Evolutionary conservation across 495 filamentous ascomycete genomes (phyloP), one percentile per base, ranked within the genome.

Genomic region (Aspergillus asperescens): DNA sequence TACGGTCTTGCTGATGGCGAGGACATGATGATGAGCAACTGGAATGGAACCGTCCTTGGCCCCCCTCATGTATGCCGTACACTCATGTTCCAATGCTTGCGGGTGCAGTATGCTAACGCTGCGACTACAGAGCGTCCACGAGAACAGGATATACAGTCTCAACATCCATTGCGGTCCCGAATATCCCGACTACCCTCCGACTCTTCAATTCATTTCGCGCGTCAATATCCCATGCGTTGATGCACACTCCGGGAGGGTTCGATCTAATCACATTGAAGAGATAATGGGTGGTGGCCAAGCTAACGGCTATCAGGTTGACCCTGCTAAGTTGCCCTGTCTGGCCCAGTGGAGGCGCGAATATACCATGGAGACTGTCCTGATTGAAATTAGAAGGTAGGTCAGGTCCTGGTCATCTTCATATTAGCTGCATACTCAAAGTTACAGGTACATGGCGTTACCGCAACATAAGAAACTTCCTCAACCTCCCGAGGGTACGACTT

Each of bases 101-200:
- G 12, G 6, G 8, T 52, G 6, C 9, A 18, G 19, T 24, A 2
- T 32, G 23, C 40, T 54, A 40, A 54, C 16, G 9, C 12, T 25
- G 20, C 35, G 24, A 20, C n/a, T 19, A 25, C 60, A 98, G 94
- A 92, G 89, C 62, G 85, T 86, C 44, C 93, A 97, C 63, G 94
- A 98, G 75, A 97, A 97, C 70, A 86, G 93, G 53, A 98, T 98
- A 71, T 98, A 98, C 77, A 92, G 87, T 62, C 78, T 97, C 50
- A 95, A 95, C 68, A 95, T 98, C 68, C 89, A 97, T 75, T 98
- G 93, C 69, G 91, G 92, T 48, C 75, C 84, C 34, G 75, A 88
- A 52, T 98, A 98, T 65, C 93, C 93, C 6, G 89, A 93, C 63
- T 74, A 80, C 50, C 94, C 93, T 31, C 93, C 93, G 0, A 83